These are phyloP conservation scores for Geoglossum cookeanum DNA, from an alignment of 2,329 filamentous ascomycete species.

Conservation along the genomic window DNA sequence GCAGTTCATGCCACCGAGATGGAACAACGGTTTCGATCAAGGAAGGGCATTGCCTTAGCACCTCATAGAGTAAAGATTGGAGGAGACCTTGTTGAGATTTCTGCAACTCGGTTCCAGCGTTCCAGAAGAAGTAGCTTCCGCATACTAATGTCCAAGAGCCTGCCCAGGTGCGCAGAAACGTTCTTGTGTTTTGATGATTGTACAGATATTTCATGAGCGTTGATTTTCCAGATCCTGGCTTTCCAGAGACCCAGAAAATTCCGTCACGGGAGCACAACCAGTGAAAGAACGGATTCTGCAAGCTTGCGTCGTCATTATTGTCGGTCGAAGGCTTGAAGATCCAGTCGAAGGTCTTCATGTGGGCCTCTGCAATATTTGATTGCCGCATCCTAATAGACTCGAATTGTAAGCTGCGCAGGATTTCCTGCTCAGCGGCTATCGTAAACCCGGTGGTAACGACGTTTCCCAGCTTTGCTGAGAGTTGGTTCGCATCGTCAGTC, in stretches of 20 bases:
- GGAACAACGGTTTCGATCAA: slow-evolving; percentile 3
- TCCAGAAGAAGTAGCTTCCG: slow-evolving; percentile 9
- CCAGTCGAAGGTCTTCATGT: slow-evolving; percentile 1
- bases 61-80: slow-evolving; percentile 5
- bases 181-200: not conserved
- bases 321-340: not conserved
- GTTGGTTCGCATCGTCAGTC: not conserved
- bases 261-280: not conserved
- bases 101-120: slow-evolving; percentile 7
- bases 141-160: not conserved
- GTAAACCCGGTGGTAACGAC: not conserved
- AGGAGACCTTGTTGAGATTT: slow-evolving; percentile 10
- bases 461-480: not conserved
- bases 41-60: slow-evolving; percentile 5
- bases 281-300: not conserved
- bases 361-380: slow-evolving; percentile 1
- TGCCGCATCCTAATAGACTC: slow-evolving; percentile 3
- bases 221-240: slow-evolving; percentile 3
- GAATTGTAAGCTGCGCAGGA: slow-evolving; percentile 1
- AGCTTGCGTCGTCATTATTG: not conserved
- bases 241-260: slow-evolving; percentile 3
- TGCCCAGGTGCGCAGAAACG: slow-evolving; percentile 6
- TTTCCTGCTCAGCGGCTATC: not conserved
- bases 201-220: slow-evolving; percentile 9
- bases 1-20: not conserved